A percentile compares a stretch with the other conserved stretches of the same genome.
Evolutionary conservation across 768 basidiomycete genomes (phyloP).

Genomic region (Boletellus emodensis): DNA sequence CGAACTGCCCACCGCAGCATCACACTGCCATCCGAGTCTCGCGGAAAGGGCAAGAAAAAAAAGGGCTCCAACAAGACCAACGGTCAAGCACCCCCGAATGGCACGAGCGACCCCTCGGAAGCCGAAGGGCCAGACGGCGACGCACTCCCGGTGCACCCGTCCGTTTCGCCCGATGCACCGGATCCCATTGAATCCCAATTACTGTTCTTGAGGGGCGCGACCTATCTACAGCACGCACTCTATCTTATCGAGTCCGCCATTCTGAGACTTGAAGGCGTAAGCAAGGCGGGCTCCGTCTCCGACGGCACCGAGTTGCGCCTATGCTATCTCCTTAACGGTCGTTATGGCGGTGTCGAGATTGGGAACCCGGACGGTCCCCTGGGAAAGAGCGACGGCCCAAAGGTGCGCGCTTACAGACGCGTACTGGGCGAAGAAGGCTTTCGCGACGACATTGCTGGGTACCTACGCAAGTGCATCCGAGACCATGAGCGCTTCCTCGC

Average conservation of each 20-base stretch:
- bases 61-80: slow-evolving; percentile 45
- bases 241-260: slow-evolving; percentile 70
- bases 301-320: slow-evolving; percentile 77
- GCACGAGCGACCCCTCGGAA: slow-evolving; percentile 51
- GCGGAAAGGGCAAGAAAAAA: slow-evolving; percentile 54
- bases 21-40: slow-evolving; percentile 33
- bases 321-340: slow-evolving; percentile 69
- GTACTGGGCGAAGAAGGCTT: slow-evolving; percentile 53
- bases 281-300: slow-evolving; percentile 45
- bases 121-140: slow-evolving; percentile 50
- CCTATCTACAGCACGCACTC: slow-evolving; percentile 77
- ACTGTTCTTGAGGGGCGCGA: slow-evolving; percentile 78
- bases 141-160: slow-evolving; percentile 58
- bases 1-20: slow-evolving; percentile 50
- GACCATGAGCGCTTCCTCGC: slow-evolving; percentile 83
- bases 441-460: slow-evolving; percentile 53
- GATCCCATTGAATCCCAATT: slow-evolving; percentile 85
- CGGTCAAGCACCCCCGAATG: slow-evolving; percentile 66
- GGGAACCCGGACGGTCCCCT: slow-evolving; percentile 77
- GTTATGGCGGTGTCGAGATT: slow-evolving; percentile 83
- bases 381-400: slow-evolving; percentile 53
- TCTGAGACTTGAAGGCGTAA: slow-evolving; percentile 65
- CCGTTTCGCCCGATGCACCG: slow-evolving; percentile 71
- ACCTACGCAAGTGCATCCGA: slow-evolving; percentile 71
- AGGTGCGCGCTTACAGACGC: slow-evolving; percentile 59